phyloP scores from a whole-genome alignment of 306 rosid species.

The Psophocarpus tetragonolobus region DNA sequence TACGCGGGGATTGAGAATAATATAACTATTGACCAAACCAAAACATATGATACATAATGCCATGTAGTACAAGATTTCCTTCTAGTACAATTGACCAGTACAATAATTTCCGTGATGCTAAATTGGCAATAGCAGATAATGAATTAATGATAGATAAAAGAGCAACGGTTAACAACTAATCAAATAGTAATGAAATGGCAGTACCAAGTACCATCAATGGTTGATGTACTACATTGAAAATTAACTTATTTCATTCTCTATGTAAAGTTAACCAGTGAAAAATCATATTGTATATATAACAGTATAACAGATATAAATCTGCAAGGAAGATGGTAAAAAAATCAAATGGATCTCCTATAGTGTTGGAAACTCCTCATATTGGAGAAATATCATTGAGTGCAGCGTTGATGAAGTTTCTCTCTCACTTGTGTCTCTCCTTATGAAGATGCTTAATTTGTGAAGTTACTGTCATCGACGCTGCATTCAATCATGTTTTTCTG shows the following conservation, averaged over 20 bases:
- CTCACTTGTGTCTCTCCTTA: neutral
- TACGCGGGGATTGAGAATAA: neutral
- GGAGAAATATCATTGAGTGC: slow-evolving; percentile 87
- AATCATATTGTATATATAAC: neutral
- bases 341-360: neutral
- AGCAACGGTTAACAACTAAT: neutral
- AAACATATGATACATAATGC: neutral
- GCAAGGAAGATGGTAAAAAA: neutral
- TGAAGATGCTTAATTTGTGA: neutral
- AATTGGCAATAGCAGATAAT: neutral
- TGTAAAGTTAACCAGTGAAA: neutral
- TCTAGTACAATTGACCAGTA: slow-evolving; percentile 25
- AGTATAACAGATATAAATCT: neutral
- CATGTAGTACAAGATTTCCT: slow-evolving; percentile 11
- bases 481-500: slow-evolving; percentile 64
- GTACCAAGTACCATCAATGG: slow-evolving; percentile 14
- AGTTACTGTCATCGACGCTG: slow-evolving; percentile 44
- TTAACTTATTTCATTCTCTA: no score
- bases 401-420: slow-evolving; percentile 69
- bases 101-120: neutral
- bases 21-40: neutral
- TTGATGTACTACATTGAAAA: slow-evolving; percentile 32
- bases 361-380: slow-evolving; percentile 38
- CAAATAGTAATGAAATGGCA: neutral
- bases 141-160: neutral